Conservation (phyloP, 257 asterid genomes). For the Fraxinus excelsior region DNA sequence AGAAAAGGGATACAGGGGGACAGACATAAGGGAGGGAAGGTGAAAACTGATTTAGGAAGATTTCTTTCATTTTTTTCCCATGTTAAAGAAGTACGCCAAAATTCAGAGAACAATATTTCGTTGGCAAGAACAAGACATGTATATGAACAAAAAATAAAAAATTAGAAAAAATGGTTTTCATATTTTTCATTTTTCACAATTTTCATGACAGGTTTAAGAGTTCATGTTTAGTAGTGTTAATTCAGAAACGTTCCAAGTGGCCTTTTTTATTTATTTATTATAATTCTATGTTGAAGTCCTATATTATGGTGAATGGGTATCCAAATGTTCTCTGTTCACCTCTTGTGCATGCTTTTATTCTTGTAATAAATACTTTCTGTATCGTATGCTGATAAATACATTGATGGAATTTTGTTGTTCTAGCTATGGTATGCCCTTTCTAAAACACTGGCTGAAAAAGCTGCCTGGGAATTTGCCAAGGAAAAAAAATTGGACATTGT, state of each 20-base stretch:
- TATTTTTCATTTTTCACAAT: background rate
- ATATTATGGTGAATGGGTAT: background rate
- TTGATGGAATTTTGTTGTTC: constrained; percentile 8
- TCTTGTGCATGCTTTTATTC: background rate
- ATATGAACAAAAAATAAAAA: no score
- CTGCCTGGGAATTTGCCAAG: constrained; percentile 91
- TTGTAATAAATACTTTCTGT: background rate
- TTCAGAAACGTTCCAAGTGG: background rate
- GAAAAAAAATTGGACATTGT: constrained; percentile 71
- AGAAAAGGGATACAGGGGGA: background rate
- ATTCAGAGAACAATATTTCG: background rate
- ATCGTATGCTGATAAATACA: background rate
- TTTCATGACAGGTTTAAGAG: background rate
- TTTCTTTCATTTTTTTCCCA: no score
- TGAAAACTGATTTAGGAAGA: background rate
- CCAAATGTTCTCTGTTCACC: background rate
- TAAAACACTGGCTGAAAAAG: constrained; percentile 81
- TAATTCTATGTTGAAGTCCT: background rate
- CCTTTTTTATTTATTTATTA: no score
- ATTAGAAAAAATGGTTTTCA: background rate
- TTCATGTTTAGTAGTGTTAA: background rate
- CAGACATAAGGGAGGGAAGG: background rate
- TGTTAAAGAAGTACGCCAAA: background rate
- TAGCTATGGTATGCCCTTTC: constrained; percentile 36
- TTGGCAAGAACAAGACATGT: background rate